Conservation (phyloP, 1,284 basidiomycete species). For the Fistulinella cinereoalba region DNA sequence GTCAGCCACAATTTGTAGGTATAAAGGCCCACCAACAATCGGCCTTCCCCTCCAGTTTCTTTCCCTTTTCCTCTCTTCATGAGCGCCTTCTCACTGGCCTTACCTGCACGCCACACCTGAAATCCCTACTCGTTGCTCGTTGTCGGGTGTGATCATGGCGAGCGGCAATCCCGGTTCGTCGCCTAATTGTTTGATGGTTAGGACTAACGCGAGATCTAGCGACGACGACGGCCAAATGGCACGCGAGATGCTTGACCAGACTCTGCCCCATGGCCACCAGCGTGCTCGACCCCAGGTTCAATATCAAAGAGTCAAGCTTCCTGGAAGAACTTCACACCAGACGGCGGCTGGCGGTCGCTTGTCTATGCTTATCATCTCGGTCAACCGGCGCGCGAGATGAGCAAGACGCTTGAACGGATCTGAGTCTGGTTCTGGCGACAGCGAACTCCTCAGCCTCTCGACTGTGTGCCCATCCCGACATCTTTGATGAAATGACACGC, state of each 20-base stretch:
- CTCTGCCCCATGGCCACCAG: background rate
- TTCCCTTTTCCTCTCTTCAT: too few relatives aligned
- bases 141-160: too few relatives aligned
- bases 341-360: background rate
- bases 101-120: too few relatives aligned
- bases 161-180: background rate
- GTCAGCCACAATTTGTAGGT: too few relatives aligned
- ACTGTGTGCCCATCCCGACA: background rate
- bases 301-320: too few relatives aligned
- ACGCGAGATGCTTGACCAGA: slow-evolving; percentile 9
- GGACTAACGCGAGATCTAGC: background rate
- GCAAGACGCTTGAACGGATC: background rate
- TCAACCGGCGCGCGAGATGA: slow-evolving; percentile 9
- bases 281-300: background rate
- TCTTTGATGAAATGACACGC: background rate
- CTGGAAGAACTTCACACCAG: background rate
- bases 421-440: background rate
- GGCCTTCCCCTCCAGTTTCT: too few relatives aligned
- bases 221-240: slow-evolving; percentile 2
- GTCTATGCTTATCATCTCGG: background rate
- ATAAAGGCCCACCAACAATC: too few relatives aligned
- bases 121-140: too few relatives aligned
- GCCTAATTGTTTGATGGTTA: background rate
- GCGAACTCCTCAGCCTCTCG: background rate
- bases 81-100: too few relatives aligned